Evolutionary conservation across 345 rosid genomes (phyloP).

Genomic region (Brassica incana): DNA sequence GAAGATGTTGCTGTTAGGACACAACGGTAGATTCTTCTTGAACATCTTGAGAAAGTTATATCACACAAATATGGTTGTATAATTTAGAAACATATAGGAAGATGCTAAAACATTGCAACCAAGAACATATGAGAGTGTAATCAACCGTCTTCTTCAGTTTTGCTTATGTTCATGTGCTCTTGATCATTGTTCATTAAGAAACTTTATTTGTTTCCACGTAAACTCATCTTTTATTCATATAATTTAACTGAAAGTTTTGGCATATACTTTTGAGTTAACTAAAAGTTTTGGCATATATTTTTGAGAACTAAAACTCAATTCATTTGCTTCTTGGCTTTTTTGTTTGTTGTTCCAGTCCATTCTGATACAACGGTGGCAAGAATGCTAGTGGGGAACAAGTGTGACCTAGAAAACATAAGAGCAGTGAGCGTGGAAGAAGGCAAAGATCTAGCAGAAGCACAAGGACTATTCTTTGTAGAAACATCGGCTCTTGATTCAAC

Average conservation of each 20-base stretch:
- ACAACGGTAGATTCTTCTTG: neutral
- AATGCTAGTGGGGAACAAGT: conserved; percentile 90
- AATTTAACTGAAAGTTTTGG: too few relatives aligned
- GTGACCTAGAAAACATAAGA: conserved; percentile 69
- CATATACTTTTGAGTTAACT: too few relatives aligned
- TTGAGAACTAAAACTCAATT: neutral
- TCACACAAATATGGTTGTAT: neutral
- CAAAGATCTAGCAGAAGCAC: conserved; percentile 65
- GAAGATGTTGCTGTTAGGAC: neutral
- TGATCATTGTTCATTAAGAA: neutral
- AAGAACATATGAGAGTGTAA: neutral
- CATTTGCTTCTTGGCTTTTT: neutral
- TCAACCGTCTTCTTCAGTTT: neutral
- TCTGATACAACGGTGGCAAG: conserved; percentile 70
- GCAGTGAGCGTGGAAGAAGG: conserved; percentile 80
- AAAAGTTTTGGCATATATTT: neutral
- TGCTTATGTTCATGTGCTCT: neutral
- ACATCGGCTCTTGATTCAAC: conserved; percentile 88
- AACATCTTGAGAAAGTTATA: neutral
- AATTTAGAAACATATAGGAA: neutral
- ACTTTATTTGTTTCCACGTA: too few relatives aligned
- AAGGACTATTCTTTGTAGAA: conserved; percentile 85
- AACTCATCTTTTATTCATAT: too few relatives aligned
- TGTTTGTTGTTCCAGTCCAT: conserved; percentile 48
- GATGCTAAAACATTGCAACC: neutral